A percentile compares a stretch with the other conserved stretches of the same genome.
These are phyloP conservation scores for Daucus carota DNA, from an alignment of 129 eudicot species.

Conservation along the genomic window DNA sequence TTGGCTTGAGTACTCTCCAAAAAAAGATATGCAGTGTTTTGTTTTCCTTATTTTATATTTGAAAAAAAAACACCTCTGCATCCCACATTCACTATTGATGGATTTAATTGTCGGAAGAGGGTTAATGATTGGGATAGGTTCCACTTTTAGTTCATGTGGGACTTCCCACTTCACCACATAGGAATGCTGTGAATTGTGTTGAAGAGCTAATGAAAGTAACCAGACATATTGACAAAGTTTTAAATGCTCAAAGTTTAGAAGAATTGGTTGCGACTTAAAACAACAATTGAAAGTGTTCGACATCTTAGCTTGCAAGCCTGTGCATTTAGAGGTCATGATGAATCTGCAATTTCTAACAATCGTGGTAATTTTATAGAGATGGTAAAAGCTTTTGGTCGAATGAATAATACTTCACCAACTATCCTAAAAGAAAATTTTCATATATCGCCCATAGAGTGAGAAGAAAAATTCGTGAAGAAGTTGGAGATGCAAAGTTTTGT, in stretches of 20 bases:
- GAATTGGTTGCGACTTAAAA: background rate
- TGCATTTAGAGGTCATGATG: slow-evolving; percentile 6
- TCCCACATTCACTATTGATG: background rate
- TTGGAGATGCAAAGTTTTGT: too few species aligned
- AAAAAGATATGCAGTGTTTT: background rate
- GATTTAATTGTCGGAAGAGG: too few species aligned
- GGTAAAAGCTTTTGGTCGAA: too few species aligned
- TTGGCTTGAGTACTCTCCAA: background rate
- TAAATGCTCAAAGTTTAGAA: background rate
- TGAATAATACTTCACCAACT: slow-evolving; percentile 1
- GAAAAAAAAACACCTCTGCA: background rate
- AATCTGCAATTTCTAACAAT: background rate
- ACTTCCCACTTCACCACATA: slow-evolving; percentile 1
- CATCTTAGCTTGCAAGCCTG: background rate
- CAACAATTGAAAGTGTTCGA: background rate
- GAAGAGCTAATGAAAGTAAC: background rate
- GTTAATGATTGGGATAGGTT: background rate
- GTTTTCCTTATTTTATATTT: background rate
- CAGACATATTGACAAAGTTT: background rate
- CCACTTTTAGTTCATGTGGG: background rate
- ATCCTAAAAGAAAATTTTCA: background rate
- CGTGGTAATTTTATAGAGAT: slow-evolving; percentile 2
- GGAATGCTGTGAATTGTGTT: background rate
- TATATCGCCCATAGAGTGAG: background rate
- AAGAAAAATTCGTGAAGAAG: background rate